Evolutionary conservation across 129 eudicot species (phyloP).

Genomic region (Flaveria trinervia): DNA sequence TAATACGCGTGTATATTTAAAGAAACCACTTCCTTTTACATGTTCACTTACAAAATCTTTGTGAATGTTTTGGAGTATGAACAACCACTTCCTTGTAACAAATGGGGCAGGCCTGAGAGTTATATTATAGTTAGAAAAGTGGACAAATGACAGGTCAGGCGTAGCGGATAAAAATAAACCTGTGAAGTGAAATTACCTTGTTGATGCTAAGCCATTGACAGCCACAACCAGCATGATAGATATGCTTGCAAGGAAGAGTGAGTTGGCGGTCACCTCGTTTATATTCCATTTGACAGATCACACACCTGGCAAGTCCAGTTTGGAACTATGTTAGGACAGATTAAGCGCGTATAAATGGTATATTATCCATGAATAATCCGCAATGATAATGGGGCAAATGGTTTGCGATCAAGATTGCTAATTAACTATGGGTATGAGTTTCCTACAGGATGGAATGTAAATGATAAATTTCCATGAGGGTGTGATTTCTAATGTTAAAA

Average conservation of each 20-base stretch:
- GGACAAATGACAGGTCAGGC: neutral
- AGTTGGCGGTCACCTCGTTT: slow-evolving; percentile 79
- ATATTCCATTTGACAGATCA: slow-evolving; percentile 96
- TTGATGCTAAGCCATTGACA: slow-evolving; percentile 90
- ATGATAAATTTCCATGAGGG: neutral
- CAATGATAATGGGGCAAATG: neutral
- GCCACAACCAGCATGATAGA: slow-evolving; percentile 81
- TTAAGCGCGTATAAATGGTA: neutral
- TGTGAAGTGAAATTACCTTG: slow-evolving; percentile 51
- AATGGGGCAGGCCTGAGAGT: slow-evolving; percentile 81
- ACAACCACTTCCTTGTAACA: slow-evolving; percentile 78
- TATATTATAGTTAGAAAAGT: slow-evolving; percentile 15
- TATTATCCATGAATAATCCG: neutral
- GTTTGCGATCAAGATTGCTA: neutral
- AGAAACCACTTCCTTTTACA: slow-evolving; percentile 18
- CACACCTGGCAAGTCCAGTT: slow-evolving; percentile 61
- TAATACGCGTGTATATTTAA: slow-evolving; percentile 1
- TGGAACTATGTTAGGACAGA: slow-evolving; percentile 12
- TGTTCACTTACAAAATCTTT: slow-evolving; percentile 32
- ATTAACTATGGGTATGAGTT: neutral
- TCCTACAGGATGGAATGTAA: neutral
- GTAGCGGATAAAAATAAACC: neutral
- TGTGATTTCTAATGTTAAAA: neutral
- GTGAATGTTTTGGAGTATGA: slow-evolving; percentile 51
- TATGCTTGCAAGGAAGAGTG: slow-evolving; percentile 89